Percentiles rank a stretch among this genome's conserved stretches.
These are phyloP conservation scores for Penicillium palitans DNA, from an alignment of 2,329 filamentous ascomycete genomes.

Conservation along the genomic window DNA sequence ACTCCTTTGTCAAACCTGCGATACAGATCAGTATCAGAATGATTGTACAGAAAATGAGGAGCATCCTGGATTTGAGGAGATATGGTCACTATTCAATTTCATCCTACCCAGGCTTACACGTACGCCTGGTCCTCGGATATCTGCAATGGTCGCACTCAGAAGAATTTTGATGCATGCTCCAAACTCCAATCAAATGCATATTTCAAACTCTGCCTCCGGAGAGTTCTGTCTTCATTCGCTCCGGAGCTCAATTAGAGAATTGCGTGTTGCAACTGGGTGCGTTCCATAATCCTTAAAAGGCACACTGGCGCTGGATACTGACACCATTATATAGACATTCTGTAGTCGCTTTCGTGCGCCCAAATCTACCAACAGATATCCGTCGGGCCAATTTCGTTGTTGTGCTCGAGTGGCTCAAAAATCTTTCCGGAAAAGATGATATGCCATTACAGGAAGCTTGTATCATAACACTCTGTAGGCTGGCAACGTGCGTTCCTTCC, in stretches of 20 bases:
- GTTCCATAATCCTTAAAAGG: neutral
- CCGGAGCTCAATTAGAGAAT: constrained; percentile 78
- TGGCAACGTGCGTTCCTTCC: constrained; percentile 61
- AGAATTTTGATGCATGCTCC: constrained; percentile 68
- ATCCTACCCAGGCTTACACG: constrained; percentile 44
- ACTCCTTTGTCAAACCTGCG: constrained; percentile 42
- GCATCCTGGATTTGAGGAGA: constrained; percentile 29
- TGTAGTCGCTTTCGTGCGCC: constrained; percentile 64
- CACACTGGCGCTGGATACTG: neutral
- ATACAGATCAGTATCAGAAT: constrained; percentile 29
- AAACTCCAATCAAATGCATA: constrained; percentile 60
- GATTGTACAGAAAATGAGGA: constrained; percentile 17
- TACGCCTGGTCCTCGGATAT: constrained; percentile 63
- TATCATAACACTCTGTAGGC: constrained; percentile 80
- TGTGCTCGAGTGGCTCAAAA: constrained; percentile 69
- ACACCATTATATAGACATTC: constrained; percentile 53
- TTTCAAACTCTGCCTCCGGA: constrained; percentile 67
- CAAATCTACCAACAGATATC: constrained; percentile 49
- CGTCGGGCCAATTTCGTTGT: constrained; percentile 66
- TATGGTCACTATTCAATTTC: constrained; percentile 47
- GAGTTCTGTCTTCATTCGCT: constrained; percentile 81
- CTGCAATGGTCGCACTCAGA: constrained; percentile 70
- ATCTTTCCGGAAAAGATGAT: constrained; percentile 68
- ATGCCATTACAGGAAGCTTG: constrained; percentile 75
- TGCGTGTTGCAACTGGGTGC: constrained; percentile 76